Base-by-base conservation (phyloP, 1,284 basidiomycete species). In the Ustilago esculenta region DNA sequence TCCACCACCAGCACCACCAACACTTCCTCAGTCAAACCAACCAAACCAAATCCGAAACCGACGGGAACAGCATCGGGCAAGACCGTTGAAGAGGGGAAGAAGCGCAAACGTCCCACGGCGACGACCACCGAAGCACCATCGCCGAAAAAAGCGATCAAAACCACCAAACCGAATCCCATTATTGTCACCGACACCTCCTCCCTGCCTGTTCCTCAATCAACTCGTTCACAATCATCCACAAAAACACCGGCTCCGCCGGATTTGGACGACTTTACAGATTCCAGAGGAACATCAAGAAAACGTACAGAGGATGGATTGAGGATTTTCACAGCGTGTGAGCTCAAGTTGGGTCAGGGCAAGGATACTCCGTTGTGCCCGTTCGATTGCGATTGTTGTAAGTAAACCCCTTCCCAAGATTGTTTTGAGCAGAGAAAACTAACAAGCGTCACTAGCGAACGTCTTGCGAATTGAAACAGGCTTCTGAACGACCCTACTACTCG, bases 371-470 rank as follows among this genome's bases (percentile, higher is more conserved):
- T 49, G 5, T 70, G 67, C 32, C 67, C 67, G 4, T 70, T 70
- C 17, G 67, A 70, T 42, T 70, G 67, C 20, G 20, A 64, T 17
- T 70, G 67, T 41, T 70, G 67, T 49, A 51, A 24, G 51, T 54
- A 20, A 11, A 1, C n/a, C n/a, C n/a, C n/a, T n/a, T 21, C 37
- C 30, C 27, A n/a, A 15, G 20, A 30, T 24, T 27, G 4, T 3
- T 33, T 17, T 15, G n/a, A n/a, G n/a, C n/a, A n/a, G n/a, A n/a
- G n/a, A n/a, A n/a, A n/a, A n/a, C n/a, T n/a, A n/a, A n/a, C n/a
- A n/a, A n/a, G n/a, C n/a, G n/a, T n/a, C n/a, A n/a, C n/a, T n/a
- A n/a, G n/a, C n/a, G n/a, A n/a, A n/a, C n/a, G n/a, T n/a, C n/a
- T n/a, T n/a, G n/a, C n/a, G n/a, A n/a, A n/a, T n/a, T n/a, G n/a